Percentiles rank a stretch among this genome's conserved stretches.
Conservation (phyloP, 2,329 filamentous ascomycete genomes). For the Ceratocystis huliohia region DNA sequence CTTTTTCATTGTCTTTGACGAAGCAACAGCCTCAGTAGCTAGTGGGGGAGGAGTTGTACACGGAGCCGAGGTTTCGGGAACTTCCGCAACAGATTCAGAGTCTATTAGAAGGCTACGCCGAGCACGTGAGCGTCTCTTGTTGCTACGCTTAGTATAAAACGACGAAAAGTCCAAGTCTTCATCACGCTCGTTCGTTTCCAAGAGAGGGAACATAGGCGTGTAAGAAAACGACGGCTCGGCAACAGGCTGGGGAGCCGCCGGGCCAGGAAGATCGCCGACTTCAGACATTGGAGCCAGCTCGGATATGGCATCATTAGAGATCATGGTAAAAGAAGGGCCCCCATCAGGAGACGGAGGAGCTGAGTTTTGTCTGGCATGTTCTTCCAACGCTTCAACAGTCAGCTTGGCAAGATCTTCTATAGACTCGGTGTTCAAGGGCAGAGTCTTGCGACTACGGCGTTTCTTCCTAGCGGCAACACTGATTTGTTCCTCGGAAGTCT, state of each 20-base stretch:
- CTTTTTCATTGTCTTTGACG: not conserved
- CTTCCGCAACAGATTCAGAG: slow-evolving; percentile 13
- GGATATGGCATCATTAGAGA: slow-evolving; percentile 15
- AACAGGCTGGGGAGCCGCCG: not conserved
- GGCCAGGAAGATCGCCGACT: not conserved
- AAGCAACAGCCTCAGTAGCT: not conserved
- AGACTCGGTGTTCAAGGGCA: not conserved
- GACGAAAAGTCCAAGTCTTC: slow-evolving; percentile 19
- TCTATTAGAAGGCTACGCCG: slow-evolving; percentile 12
- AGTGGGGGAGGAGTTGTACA: not conserved
- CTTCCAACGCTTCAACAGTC: slow-evolving; percentile 15
- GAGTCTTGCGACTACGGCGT: slow-evolving; percentile 7
- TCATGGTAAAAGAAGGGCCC: not conserved
- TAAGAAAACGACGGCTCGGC: not conserved
- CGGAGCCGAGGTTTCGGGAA: not conserved
- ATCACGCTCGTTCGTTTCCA: slow-evolving; percentile 14
- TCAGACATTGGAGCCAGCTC: slow-evolving; percentile 18
- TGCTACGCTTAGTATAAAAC: slow-evolving; percentile 8
- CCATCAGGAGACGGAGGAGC: slow-evolving; percentile 13
- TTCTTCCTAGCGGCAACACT: slow-evolving; percentile 11
- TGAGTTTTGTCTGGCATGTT: slow-evolving; percentile 11
- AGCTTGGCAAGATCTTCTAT: slow-evolving; percentile 11
- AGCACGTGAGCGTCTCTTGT: slow-evolving; percentile 11
- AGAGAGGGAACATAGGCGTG: not conserved
- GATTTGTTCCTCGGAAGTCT: not conserved